These are phyloP conservation scores for Cunninghamia lanceolata DNA, from an alignment of 75 land plant genomes.

Conservation along the genomic window DNA sequence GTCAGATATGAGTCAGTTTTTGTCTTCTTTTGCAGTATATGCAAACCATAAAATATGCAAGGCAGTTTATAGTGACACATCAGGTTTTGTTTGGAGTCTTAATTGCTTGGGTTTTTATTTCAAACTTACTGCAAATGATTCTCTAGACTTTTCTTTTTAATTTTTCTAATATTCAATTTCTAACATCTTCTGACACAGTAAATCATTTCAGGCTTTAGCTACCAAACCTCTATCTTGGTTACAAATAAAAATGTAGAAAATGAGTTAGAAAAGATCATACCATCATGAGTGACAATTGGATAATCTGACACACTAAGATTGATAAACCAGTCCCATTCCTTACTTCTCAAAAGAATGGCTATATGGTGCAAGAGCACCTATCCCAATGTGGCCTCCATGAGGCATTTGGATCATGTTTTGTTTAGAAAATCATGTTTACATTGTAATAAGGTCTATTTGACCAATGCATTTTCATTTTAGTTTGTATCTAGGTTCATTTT, in stretches of 20 bases:
- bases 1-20: background rate
- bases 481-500: too few species aligned
- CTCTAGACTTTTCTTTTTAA: background rate
- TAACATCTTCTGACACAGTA: background rate
- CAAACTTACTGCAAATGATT: too few species aligned
- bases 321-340: slow-evolving; percentile 52
- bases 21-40: background rate
- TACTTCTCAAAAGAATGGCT: slow-evolving; percentile 29
- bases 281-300: slow-evolving; percentile 29
- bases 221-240: too few species aligned
- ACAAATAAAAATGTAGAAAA: background rate
- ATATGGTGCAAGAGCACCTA: too few species aligned
- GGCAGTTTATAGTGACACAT: background rate
- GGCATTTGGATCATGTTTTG: too few species aligned
- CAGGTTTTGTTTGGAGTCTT: too few species aligned
- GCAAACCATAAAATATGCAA: background rate
- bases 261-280: background rate
- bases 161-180: background rate
- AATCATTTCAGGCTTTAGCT: too few species aligned
- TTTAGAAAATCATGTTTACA: too few species aligned
- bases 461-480: too few species aligned
- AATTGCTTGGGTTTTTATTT: too few species aligned
- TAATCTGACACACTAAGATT: slow-evolving; percentile 48
- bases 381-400: too few species aligned
- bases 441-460: too few species aligned